phyloP scores from a whole-genome alignment of 2,329 filamentous ascomycete genomes.

The Arachnomyces sp. region DNA sequence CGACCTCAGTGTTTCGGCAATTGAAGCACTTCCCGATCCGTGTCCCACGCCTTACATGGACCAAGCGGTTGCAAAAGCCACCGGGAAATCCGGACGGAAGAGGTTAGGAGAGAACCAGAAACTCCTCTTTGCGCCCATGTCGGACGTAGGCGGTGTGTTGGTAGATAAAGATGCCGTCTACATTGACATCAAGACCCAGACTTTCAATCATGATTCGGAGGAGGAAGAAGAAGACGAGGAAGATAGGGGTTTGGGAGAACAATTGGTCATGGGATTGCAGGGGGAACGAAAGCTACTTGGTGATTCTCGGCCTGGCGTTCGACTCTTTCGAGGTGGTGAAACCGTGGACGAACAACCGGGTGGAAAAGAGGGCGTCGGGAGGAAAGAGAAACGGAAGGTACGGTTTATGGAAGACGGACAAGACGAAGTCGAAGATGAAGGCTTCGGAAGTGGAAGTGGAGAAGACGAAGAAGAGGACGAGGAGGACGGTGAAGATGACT shows the following conservation, averaged over 20 bases:
- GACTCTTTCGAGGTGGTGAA: constrained; percentile 74
- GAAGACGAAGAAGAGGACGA: constrained; percentile 33
- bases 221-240: constrained; percentile 53
- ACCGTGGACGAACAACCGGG: constrained; percentile 53
- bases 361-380: constrained; percentile 51
- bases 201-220: constrained; percentile 60
- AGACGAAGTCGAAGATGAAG: constrained; percentile 50
- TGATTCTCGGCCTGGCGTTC: constrained; percentile 71
- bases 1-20: constrained; percentile 72
- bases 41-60: constrained; percentile 91
- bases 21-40: constrained; percentile 85
- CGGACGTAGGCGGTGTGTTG: constrained; percentile 88
- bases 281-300: constrained; percentile 74
- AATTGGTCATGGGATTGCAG: constrained; percentile 86
- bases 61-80: constrained; percentile 73
- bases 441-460: constrained; percentile 42
- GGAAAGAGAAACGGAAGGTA: constrained; percentile 47
- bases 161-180: constrained; percentile 97
- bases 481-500: constrained; percentile 26
- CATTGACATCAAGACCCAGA: constrained; percentile 64
- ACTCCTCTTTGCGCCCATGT: constrained; percentile 94
- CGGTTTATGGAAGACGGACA: constrained; percentile 44
- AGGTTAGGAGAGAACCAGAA: constrained; percentile 95
- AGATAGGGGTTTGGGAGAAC: constrained; percentile 86
- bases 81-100: constrained; percentile 71